Evolutionary conservation across 2,329 filamentous ascomycete genomes (phyloP), one percentile per base, ranked within the genome.

Genomic region (Teratosphaeria gauchensis): DNA sequence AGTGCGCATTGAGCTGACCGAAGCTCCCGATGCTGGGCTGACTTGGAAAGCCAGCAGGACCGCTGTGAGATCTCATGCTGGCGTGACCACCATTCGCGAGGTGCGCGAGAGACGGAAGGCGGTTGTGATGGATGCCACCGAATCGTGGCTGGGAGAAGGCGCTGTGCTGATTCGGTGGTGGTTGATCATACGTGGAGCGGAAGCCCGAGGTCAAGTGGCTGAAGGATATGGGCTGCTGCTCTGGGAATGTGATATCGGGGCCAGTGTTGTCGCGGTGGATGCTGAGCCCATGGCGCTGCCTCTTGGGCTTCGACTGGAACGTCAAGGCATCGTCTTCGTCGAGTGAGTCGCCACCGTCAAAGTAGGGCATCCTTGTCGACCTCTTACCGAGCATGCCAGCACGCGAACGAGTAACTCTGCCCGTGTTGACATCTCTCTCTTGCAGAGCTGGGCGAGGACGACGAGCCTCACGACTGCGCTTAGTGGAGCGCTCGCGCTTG

Each of bases 201-300:
- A 58, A 56, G 51, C 53, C 53, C 16, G 56, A 53, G 12, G 42
- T 46, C 21, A 58, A 48, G 53, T 58, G 55, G 32, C 46, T 51
- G 19, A 16, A 31, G 24, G 28, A n/a, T 21, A 57, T 16, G 21
- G 56, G 51, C 8, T 46, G 46, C 54, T 52, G 46, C 54, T 52
- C 56, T 21, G 60, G 56, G 14, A 72, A 70, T 8, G 70, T 69
- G 59, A 71, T 71, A 33, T 72, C 68, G 11, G 68, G 69, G 51
- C 69, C 70, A 35, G 62, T 64, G 56, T 71, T 70, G 63, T 77
- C 75, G 53, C 75, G 71, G 61, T 74, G 76, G 56, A 78, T 73
- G 46, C 74, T 71, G 48, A 78, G 71, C 2, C 68, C 68, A 66
- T 9, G 59, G 66, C 8, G 66, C 67, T 21, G 61, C 65, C 24